Evolutionary conservation across 163 green algal genomes (phyloP).

Genomic region (Volvox carteri): DNA sequence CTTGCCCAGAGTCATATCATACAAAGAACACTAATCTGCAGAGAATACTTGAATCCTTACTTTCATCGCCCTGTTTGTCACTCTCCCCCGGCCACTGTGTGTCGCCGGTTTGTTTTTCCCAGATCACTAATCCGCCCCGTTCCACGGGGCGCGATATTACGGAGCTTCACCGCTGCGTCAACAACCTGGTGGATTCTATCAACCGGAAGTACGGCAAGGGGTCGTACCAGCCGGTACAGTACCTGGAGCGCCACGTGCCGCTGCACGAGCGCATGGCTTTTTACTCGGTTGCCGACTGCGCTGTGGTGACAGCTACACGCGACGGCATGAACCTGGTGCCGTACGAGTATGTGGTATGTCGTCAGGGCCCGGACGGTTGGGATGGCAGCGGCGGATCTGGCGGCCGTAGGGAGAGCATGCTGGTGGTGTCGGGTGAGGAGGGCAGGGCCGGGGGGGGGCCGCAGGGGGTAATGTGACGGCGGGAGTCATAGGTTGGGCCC

Average conservation of each 20-base stretch:
- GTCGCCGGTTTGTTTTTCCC: constrained; percentile 35
- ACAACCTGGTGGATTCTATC: constrained; percentile 69
- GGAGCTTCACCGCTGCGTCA: constrained; percentile 84
- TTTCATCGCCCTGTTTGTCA: no score
- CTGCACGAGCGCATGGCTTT: constrained; percentile 96
- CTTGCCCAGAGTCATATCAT: no score
- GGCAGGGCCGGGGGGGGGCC: no score
- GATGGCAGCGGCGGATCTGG: neutral
- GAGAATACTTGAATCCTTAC: no score
- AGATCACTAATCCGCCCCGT: constrained; percentile 87
- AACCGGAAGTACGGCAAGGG: constrained; percentile 67
- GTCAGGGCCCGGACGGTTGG: constrained; percentile 63
- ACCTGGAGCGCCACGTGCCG: constrained; percentile 91
- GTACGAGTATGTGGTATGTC: constrained; percentile 96
- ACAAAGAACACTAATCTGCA: no score
- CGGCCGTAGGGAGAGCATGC: constrained; percentile 66
- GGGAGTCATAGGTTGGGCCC: no score
- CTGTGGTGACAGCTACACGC: constrained; percentile 93
- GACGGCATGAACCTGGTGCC: constrained; percentile 97
- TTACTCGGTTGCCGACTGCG: constrained; percentile 85
- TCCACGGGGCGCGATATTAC: constrained; percentile 85
- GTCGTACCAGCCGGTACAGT: constrained; percentile 69
- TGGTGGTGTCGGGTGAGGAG: constrained; percentile 76
- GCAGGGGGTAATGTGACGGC: no score
- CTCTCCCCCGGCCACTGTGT: no score